Percentiles rank a stretch among this genome's conserved stretches.
phyloP scores from a whole-genome alignment of 2,329 filamentous ascomycete genomes.

The Fusarium fujikuroi region DNA sequence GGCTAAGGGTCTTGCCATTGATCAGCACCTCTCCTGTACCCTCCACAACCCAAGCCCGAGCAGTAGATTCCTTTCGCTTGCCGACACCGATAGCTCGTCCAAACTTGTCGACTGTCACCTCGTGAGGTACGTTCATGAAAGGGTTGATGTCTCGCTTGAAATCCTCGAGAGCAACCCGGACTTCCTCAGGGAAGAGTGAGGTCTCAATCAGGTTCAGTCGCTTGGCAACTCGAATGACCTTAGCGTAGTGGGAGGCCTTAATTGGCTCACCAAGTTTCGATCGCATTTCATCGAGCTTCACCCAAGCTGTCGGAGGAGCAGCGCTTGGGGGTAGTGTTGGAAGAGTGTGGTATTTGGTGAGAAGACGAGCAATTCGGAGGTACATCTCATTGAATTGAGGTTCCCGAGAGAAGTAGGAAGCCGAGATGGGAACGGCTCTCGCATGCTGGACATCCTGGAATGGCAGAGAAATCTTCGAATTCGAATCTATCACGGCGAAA shows the following conservation, averaged over 20 bases:
- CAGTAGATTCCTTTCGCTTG: constrained; percentile 86
- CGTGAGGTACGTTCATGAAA: constrained; percentile 70
- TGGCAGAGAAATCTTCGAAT: constrained; percentile 40
- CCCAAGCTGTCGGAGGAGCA: constrained; percentile 82
- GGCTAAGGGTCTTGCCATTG: constrained; percentile 86
- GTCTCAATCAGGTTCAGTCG: constrained; percentile 88
- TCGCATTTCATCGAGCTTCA: constrained; percentile 80
- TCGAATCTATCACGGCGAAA: constrained; percentile 30
- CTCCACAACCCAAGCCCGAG: constrained; percentile 89
- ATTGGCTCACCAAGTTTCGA: constrained; percentile 76
- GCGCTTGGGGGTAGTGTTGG: constrained; percentile 74
- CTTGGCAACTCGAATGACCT: constrained; percentile 79
- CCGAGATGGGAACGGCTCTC: constrained; percentile 83
- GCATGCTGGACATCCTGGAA: constrained; percentile 60
- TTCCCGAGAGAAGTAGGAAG: constrained; percentile 93
- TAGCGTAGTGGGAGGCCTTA: constrained; percentile 80
- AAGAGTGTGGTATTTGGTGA: constrained; percentile 77
- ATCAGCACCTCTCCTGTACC: constrained; percentile 89
- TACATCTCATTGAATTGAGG: constrained; percentile 88
- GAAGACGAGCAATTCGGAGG: constrained; percentile 76
- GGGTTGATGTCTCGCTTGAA: constrained; percentile 83
- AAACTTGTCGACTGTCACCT: constrained; percentile 76
- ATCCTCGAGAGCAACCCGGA: constrained; percentile 69
- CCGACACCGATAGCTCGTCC: constrained; percentile 85
- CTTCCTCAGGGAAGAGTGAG: constrained; percentile 75